A percentile compares a stretch with the other conserved stretches of the same genome.
Conservation (phyloP, 1,139 yeast species). For the Blastobotrys ciferrii region DNA sequence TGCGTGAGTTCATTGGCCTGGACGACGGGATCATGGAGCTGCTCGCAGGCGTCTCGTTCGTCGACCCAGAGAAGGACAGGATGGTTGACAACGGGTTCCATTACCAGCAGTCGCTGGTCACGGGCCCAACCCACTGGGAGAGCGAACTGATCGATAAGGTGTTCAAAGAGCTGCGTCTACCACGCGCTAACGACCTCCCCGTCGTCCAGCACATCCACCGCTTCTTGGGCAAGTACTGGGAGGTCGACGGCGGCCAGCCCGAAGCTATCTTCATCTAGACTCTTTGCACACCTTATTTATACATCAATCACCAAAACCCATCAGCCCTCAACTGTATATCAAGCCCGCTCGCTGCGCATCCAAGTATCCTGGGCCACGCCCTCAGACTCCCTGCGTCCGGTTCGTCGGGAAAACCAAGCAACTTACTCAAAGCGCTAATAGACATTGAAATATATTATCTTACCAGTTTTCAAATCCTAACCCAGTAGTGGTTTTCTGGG, state of each 20-base stretch:
- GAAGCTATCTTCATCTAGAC: neutral
- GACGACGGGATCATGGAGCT: constrained; percentile 36
- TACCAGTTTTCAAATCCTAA: no score
- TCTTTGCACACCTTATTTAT: neutral
- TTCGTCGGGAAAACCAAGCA: no score
- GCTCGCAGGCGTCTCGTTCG: constrained; percentile 30
- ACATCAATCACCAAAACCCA: no score
- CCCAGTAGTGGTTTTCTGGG: no score
- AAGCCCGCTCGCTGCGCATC: no score
- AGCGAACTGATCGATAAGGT: constrained; percentile 21
- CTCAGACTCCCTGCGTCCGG: no score
- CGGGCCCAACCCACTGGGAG: constrained; percentile 34
- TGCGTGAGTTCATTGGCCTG: constrained; percentile 31
- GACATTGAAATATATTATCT: no score
- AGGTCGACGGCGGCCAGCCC: neutral
- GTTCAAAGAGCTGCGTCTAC: constrained; percentile 23
- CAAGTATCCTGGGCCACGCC: no score
- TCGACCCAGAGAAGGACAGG: constrained; percentile 18
- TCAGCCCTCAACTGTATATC: no score
- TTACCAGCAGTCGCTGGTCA: constrained; percentile 23
- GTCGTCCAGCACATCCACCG: constrained; percentile 1
- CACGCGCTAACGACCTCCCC: constrained; percentile 14
- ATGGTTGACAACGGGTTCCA: constrained; percentile 14
- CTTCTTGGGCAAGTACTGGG: neutral
- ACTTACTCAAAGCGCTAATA: no score